Evolutionary conservation across 441 rosid genomes (phyloP), one percentile per base, ranked within the genome.

Genomic region (Brassica hybrid): DNA sequence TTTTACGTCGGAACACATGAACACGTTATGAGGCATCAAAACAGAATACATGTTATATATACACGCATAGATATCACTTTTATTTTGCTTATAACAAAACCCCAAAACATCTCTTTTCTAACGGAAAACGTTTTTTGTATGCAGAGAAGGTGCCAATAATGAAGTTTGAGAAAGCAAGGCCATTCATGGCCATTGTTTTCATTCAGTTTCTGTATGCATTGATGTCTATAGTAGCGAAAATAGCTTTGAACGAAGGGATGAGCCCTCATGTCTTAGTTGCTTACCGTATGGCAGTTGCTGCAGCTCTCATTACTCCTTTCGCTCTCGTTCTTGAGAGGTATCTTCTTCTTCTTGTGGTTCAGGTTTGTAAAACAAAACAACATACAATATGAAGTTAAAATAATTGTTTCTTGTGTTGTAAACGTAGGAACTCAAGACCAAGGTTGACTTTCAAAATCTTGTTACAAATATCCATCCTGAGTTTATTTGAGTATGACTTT

Each of bases 251-350:
- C 79, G 65, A 61, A 0, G 97, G 97, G 14, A 91, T 93, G 93
- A 93, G 94, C 71, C 97, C 90, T 78, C 90, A 89, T 50, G 94
- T 93, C 54, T 91, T 93, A 6, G 94, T 93, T 13, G 94, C 92
- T 75, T 93, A 91, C 72, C 85, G 97, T n/a, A 93, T 91, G 57
- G 92, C 88, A 30, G 32, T 93, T 52, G 97, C 97, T 34, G 84
- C 97, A 1, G 85, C 85, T 1, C 89, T 85, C 72, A 87, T 93
- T 1, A 91, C 94, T 13, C 97, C 97, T 19, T 91, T 93, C 0
- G 92, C 97, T 12, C 38, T 93, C 18, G 3, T 90, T 57, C 91
- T 88, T 30, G 97, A 92, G 63, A 88, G 97, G 86, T 81, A 19
- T 52, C 9, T 67, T 45, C 65, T 36, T 45, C 50, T 17, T 65